Evolutionary conservation across 2,329 filamentous ascomycete species (phyloP), one percentile per base, ranked within the genome.

Genomic region (Ophiostoma angusticollis): DNA sequence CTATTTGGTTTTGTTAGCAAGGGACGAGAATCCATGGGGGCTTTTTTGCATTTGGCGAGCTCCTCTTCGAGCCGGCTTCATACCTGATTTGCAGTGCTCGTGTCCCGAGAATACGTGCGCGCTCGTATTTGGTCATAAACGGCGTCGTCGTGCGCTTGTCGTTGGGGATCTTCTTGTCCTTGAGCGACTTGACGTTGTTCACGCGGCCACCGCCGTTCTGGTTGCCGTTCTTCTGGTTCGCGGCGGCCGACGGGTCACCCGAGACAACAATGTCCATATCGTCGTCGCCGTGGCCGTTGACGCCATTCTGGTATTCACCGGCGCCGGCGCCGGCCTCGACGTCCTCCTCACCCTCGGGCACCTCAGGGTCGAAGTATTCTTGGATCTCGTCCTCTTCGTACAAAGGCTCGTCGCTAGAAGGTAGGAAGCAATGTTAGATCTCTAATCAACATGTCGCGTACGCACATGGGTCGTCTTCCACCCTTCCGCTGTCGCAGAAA

Each of bases 121-220:
- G 76, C 70, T 98, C 91, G 63, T 98, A 98, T 67, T 98, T 98
- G 50, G 91, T 98, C 89, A 98, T 93, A 65, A 95, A 98, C 3
- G 89, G 91, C 21, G 91, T 98, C 8, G 91, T 98, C 18, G 76
- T 82, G 52, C 91, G 78, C 62, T 93, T 75, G 49, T 87, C 83
- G 50, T 84, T 83, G 41, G 86, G 74, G 35, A 98, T 89, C 64
- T 85, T 93, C 73, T 93, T 95, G 63, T 87, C 74, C 55, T 77
- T 78, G 54, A 70, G 63, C 35, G 67, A 65, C 55, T 71, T 72
- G 42, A 49, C 44, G 38, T 73, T 68, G 50, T 59, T 65, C 40
- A 61, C 61, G 56, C 69, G 72, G 42, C 62, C 58, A 41, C 61
- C 61, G 53, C 35, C 41, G 35, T 33, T 38, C 23, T 31, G 19